A percentile compares a stretch with the other conserved stretches of the same genome.
Evolutionary conservation across 2,329 filamentous ascomycete genomes (phyloP).

Genomic region (Paraphaeosphaeria minitans): DNA sequence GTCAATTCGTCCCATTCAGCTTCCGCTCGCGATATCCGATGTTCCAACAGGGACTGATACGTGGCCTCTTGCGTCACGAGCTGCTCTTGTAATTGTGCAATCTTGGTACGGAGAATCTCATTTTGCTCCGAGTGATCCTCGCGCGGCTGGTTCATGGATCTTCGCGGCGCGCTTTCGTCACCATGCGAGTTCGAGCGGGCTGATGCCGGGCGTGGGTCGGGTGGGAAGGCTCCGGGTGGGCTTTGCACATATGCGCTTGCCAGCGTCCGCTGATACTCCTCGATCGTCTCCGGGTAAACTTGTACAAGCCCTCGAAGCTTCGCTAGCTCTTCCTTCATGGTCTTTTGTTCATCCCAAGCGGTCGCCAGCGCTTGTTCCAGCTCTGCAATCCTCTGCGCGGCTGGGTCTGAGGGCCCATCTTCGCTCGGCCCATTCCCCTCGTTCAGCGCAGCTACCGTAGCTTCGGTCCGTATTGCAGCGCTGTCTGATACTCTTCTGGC

Average conservation of each 20-base stretch:
- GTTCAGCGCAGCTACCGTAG: background rate
- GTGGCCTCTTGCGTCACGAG: slow-evolving; percentile 23
- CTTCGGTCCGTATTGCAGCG: background rate
- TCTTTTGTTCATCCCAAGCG: slow-evolving; percentile 30
- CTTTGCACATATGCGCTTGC: slow-evolving; percentile 14
- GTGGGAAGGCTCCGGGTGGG: slow-evolving; percentile 9
- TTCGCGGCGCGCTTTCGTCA: slow-evolving; percentile 7
- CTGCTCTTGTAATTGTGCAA: slow-evolving; percentile 34
- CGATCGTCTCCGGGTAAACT: slow-evolving; percentile 26
- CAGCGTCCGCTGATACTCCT: slow-evolving; percentile 27
- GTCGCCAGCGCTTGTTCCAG: slow-evolving; percentile 35
- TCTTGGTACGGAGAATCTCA: slow-evolving; percentile 28
- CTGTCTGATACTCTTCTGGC: slow-evolving; percentile 7
- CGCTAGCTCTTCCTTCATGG: slow-evolving; percentile 32
- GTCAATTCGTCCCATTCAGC: slow-evolving; percentile 36
- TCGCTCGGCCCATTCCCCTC: slow-evolving; percentile 9
- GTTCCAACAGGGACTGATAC: slow-evolving; percentile 20
- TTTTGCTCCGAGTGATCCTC: slow-evolving; percentile 30
- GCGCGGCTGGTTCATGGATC: slow-evolving; percentile 10
- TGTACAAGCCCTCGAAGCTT: slow-evolving; percentile 25
- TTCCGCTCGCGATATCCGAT: slow-evolving; percentile 9
- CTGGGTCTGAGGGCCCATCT: slow-evolving; percentile 13
- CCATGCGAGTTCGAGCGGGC: slow-evolving; percentile 14
- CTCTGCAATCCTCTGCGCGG: slow-evolving; percentile 25
- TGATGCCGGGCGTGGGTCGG: slow-evolving; percentile 12